phyloP scores from a whole-genome alignment of 768 basidiomycete species.

The Auricularia auricula-judae region DNA sequence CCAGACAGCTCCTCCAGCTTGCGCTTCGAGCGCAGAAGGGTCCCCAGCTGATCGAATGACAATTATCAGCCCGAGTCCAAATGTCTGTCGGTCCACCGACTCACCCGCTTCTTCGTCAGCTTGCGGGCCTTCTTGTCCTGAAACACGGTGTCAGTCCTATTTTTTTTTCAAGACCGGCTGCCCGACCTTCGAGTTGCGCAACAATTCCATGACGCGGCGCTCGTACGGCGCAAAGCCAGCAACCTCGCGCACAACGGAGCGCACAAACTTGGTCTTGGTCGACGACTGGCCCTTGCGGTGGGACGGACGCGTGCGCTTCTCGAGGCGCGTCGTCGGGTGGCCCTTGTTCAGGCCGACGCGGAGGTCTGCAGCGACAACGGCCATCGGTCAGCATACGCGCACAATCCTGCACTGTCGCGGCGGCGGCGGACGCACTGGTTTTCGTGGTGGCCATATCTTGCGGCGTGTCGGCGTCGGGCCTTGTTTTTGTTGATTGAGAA shows the following conservation, averaged over 20 bases:
- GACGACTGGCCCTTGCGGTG: constrained; percentile 89
- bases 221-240: constrained; percentile 97
- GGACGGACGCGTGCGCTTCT: constrained; percentile 64
- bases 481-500: background rate
- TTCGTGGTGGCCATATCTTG: constrained; percentile 1
- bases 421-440: background rate
- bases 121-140: constrained; percentile 99
- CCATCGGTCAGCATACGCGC: background rate
- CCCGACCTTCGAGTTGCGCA: constrained; percentile 87
- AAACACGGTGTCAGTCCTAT: constrained; percentile 2
- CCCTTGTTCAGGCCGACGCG: constrained; percentile 81
- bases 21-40: constrained; percentile 95
- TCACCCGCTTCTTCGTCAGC: constrained; percentile 97
- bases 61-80: background rate
- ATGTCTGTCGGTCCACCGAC: constrained; percentile 19
- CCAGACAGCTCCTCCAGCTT: constrained; percentile 92
- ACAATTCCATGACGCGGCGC: constrained; percentile 92
- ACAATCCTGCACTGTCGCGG: background rate
- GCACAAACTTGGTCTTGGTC: constrained; percentile 87
- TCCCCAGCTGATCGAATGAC: constrained; percentile 60
- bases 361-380: constrained; percentile 42
- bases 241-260: constrained; percentile 90
- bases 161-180: too few relatives aligned
- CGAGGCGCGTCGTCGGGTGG: constrained; percentile 77
- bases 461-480: background rate